Conservation (phyloP, 2,329 filamentous ascomycete genomes). For the Xylaria sp. region DNA sequence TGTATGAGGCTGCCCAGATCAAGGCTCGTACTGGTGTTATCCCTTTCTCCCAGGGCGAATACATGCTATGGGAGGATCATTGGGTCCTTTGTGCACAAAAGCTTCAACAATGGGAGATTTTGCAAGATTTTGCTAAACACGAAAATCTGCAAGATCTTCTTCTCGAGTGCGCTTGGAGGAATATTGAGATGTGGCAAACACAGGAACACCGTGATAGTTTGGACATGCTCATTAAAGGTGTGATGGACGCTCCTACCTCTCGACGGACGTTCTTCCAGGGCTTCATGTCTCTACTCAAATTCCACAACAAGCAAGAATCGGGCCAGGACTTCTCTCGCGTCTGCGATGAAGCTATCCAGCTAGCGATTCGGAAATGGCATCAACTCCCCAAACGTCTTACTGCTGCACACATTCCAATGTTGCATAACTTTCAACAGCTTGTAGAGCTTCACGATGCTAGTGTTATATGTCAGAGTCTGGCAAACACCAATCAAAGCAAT, state of each 20-base stretch:
- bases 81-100: conserved; percentile 99
- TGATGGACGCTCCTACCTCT: conserved; percentile 97
- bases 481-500: conserved; percentile 84
- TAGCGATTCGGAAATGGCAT: conserved; percentile 98
- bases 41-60: conserved; percentile 95
- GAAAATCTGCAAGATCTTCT: conserved; percentile 98
- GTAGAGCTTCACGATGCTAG: conserved; percentile 98
- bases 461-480: conserved; percentile 92
- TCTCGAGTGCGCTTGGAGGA: conserved; percentile 94
- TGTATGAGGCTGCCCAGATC: conserved; percentile 97
- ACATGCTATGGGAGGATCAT: conserved; percentile 99
- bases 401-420: conserved; percentile 91
- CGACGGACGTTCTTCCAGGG: conserved; percentile 96
- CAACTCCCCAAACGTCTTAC: conserved; percentile 95
- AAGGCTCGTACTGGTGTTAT: conserved; percentile 97
- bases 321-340: conserved; percentile 85
- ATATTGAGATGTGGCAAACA: conserved; percentile 93
- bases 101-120: conserved; percentile 97
- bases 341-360: conserved; percentile 96
- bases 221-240: conserved; percentile 93
- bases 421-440: conserved; percentile 98
- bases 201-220: conserved; percentile 87
- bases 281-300: conserved; percentile 95
- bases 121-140: conserved; percentile 98
- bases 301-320: conserved; percentile 88